Conservation (phyloP, 108 stramenopile species). For the Seminavis robusta region DNA sequence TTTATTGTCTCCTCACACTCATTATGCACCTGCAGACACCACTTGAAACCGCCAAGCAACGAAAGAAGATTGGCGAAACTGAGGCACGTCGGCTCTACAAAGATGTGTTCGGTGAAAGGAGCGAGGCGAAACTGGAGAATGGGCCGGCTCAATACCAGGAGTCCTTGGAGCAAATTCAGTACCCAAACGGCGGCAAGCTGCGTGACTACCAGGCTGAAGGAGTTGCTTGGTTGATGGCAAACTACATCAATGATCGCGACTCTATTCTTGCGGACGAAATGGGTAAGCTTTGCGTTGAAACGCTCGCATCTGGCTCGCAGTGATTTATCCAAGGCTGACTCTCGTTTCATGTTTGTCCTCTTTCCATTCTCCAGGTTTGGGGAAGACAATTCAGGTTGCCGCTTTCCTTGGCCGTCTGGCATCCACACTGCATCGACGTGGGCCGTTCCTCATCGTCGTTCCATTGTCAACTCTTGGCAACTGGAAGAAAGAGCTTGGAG, state of each 20-base stretch:
- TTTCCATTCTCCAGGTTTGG: neutral
- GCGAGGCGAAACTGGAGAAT: too few relatives aligned
- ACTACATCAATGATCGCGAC: conserved; percentile 66
- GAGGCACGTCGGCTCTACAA: conserved; percentile 55
- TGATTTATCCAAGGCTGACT: neutral
- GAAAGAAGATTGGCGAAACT: conserved; percentile 34
- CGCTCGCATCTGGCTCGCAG: neutral
- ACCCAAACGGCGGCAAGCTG: conserved; percentile 76
- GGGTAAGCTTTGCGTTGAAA: too few relatives aligned
- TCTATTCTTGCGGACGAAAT: conserved; percentile 96
- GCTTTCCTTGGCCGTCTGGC: conserved; percentile 66
- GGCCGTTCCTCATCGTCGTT: conserved; percentile 88
- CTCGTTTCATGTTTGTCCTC: neutral
- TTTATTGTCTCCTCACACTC: too few relatives aligned
- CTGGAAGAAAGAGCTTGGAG: conserved; percentile 90
- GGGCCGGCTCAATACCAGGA: conserved; percentile 49
- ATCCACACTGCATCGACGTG: conserved; percentile 38
- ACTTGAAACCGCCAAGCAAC: too few relatives aligned
- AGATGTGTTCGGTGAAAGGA: conserved; percentile 67
- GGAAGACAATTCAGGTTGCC: conserved; percentile 86
- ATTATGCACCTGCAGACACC: too few relatives aligned
- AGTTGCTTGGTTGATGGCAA: conserved; percentile 86
- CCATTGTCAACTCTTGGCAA: conserved; percentile 92
- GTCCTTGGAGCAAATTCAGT: conserved; percentile 42
- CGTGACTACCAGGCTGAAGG: conserved; percentile 95